phyloP scores from a whole-genome alignment of 2,329 filamentous ascomycete species.

The Cercospora zeina region DNA sequence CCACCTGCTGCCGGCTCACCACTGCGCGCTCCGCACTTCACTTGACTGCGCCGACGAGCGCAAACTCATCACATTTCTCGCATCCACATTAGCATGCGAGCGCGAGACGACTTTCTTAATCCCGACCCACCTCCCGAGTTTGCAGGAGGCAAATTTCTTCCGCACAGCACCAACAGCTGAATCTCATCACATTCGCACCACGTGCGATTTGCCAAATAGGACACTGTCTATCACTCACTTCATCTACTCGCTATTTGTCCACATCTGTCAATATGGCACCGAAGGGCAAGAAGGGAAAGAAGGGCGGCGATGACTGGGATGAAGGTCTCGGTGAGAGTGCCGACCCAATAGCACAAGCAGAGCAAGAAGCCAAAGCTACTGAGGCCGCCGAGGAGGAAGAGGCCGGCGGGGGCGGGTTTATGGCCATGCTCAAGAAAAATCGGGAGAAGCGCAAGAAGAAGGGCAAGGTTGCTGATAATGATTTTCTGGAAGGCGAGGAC shows the following conservation, averaged over 20 bases:
- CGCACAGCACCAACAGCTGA: slow-evolving; percentile 37
- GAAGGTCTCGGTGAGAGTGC: slow-evolving; percentile 80
- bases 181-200: slow-evolving; percentile 8
- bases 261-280: slow-evolving; percentile 66
- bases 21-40: slow-evolving; percentile 7
- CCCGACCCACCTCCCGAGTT: slow-evolving; percentile 38
- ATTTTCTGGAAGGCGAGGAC: slow-evolving; percentile 70
- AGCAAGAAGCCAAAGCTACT: slow-evolving; percentile 47
- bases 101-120: slow-evolving; percentile 32
- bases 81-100: slow-evolving; percentile 36
- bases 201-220: slow-evolving; percentile 14
- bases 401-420: slow-evolving; percentile 50
- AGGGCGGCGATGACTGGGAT: slow-evolving; percentile 85
- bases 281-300: slow-evolving; percentile 93
- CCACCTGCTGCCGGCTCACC: not conserved
- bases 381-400: slow-evolving; percentile 55
- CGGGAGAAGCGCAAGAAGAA: slow-evolving; percentile 85
- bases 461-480: slow-evolving; percentile 66
- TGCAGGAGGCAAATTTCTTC: slow-evolving; percentile 28
- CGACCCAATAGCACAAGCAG: slow-evolving; percentile 59
- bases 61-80: slow-evolving; percentile 20
- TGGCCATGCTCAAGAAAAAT: slow-evolving; percentile 56
- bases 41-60: slow-evolving; percentile 16
- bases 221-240: not conserved
- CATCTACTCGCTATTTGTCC: slow-evolving; percentile 13